A percentile compares a stretch with the other conserved stretches of the same genome.
These are phyloP conservation scores for Prunus yedoensis DNA, from an alignment of 331 rosid genomes.

Conservation along the genomic window DNA sequence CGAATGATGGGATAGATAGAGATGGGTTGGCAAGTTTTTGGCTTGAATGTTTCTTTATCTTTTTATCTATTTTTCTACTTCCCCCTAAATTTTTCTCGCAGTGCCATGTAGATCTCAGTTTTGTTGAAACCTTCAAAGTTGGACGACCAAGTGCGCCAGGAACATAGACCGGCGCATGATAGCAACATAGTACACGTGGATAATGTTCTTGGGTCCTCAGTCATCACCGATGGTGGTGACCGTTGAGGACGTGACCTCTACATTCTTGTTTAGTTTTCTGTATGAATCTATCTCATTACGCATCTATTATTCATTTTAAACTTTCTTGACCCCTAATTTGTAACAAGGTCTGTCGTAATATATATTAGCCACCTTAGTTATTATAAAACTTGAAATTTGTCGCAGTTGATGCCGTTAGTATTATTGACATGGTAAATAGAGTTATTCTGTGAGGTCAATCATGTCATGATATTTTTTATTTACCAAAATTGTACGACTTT, in stretches of 20 bases:
- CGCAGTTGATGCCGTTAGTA: fast-evolving
- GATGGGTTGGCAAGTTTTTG: not conserved
- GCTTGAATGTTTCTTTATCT: constrained; percentile 4
- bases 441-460: too few relatives aligned
- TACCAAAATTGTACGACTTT: fast-evolving
- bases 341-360: too few relatives aligned
- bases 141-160: constrained; percentile 18
- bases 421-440: too few relatives aligned
- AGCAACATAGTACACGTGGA: constrained; percentile 26
- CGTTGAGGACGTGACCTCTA: too few relatives aligned
- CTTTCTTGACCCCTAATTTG: too few relatives aligned
- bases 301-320: too few relatives aligned
- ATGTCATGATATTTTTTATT: too few relatives aligned
- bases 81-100: constrained; percentile 2
- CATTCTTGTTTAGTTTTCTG: too few relatives aligned
- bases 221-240: not conserved
- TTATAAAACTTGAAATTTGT: too few relatives aligned
- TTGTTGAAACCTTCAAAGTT: constrained; percentile 57
- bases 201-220: not conserved
- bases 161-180: constrained; percentile 22
- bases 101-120: constrained; percentile 21
- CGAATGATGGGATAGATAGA: not conserved
- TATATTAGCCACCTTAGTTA: too few relatives aligned
- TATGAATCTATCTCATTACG: too few relatives aligned
- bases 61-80: not conserved